Evolutionary conservation across 1,284 basidiomycete genomes (phyloP).

Genomic region (Gymnopus androsaceus): DNA sequence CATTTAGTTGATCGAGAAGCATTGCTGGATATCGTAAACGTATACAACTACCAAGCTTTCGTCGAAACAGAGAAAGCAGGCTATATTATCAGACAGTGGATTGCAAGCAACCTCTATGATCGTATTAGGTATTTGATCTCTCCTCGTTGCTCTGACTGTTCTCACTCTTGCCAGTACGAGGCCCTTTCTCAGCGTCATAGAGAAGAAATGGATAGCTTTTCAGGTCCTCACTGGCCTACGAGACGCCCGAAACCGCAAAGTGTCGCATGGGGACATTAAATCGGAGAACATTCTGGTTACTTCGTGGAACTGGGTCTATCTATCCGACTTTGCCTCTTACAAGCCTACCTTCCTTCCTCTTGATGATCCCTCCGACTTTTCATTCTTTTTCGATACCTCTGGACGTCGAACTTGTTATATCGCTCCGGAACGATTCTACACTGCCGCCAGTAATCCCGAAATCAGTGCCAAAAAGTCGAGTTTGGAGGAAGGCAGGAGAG

Average conservation of each 20-base stretch:
- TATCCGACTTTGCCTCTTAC: constrained; percentile 97
- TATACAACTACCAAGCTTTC: constrained; percentile 89
- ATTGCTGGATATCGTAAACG: constrained; percentile 82
- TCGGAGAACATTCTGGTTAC: constrained; percentile 97
- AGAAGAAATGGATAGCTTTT: constrained; percentile 99
- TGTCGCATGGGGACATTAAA: constrained; percentile 97
- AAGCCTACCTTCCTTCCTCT: constrained; percentile 96
- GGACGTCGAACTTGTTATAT: constrained; percentile 93
- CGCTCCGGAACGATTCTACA: constrained; percentile 95
- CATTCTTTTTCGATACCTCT: constrained; percentile 97
- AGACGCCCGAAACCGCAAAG: constrained; percentile 79
- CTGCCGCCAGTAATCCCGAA: constrained; percentile 67
- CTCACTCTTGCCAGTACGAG: constrained; percentile 68
- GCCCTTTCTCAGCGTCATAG: constrained; percentile 87
- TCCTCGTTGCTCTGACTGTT: constrained; percentile 4
- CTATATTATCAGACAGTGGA: constrained; percentile 94
- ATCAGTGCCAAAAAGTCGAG: constrained; percentile 65
- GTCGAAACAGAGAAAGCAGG: constrained; percentile 96
- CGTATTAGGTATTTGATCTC: constrained; percentile 80
- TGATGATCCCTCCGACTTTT: constrained; percentile 97
- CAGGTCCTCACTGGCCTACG: constrained; percentile 88
- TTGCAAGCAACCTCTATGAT: constrained; percentile 94
- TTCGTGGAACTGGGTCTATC: constrained; percentile 92
- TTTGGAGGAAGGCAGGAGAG: constrained; percentile 52
- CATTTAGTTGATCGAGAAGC: constrained; percentile 90